These are phyloP conservation scores for Scheffersomyces spartinae DNA, from an alignment of 805 yeast species.

Conservation along the genomic window DNA sequence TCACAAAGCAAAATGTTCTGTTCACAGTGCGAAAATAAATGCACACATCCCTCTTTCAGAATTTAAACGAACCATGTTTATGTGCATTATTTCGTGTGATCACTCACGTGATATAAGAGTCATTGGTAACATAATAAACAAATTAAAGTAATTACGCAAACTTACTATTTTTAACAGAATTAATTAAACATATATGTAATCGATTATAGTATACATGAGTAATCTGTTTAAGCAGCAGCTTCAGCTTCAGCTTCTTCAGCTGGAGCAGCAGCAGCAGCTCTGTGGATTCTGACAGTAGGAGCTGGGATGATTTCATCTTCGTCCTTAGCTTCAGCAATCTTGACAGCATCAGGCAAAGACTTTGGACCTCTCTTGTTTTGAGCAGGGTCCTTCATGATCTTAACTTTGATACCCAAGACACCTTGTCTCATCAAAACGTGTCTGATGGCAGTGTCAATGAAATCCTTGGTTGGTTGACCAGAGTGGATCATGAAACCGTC, in stretches of 20 bases:
- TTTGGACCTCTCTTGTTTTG: constrained; percentile 74
- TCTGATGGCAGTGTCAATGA: constrained; percentile 98
- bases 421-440: constrained; percentile 99
- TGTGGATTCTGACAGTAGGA: constrained; percentile 77
- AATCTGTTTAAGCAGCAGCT: constrained; percentile 23
- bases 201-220: too few relatives aligned
- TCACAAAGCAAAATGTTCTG: too few relatives aligned
- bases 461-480: constrained; percentile 99
- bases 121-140: too few relatives aligned
- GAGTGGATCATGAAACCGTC: constrained; percentile 99
- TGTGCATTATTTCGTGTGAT: too few relatives aligned
- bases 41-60: too few relatives aligned
- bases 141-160: too few relatives aligned
- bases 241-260: constrained; percentile 22
- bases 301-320: constrained; percentile 65
- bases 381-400: constrained; percentile 99
- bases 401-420: constrained; percentile 98
- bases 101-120: too few relatives aligned
- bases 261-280: constrained; percentile 19
- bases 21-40: too few relatives aligned
- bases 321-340: constrained; percentile 89
- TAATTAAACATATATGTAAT: too few relatives aligned
- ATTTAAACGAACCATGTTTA: too few relatives aligned
- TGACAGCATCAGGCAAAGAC: constrained; percentile 91
- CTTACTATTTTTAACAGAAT: too few relatives aligned